Percentiles rank a stretch among this genome's conserved stretches.
Evolutionary conservation across 805 yeast genomes (phyloP).

Genomic region (Wickerhamomyces chambardii): DNA sequence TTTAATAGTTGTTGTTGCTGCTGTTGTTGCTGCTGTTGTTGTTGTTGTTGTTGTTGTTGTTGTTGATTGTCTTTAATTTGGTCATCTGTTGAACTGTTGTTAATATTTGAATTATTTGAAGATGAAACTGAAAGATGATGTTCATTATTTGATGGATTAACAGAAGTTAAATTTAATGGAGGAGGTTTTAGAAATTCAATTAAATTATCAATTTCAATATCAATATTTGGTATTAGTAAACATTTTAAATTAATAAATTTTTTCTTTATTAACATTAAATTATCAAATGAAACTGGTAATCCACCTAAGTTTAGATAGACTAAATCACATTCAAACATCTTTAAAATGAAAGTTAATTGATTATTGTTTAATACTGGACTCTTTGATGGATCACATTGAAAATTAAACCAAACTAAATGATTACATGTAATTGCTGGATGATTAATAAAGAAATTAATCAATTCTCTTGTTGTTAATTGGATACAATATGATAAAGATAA

Average conservation of each 20-base stretch:
- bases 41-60: slow-evolving; percentile 13
- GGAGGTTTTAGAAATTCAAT: slow-evolving; percentile 22
- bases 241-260: slow-evolving; percentile 28
- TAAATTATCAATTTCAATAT: slow-evolving; percentile 22
- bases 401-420: slow-evolving; percentile 54
- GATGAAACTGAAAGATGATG: no score
- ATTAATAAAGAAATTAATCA: slow-evolving; percentile 57
- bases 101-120: slow-evolving; percentile 2
- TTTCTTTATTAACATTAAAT: slow-evolving; percentile 27
- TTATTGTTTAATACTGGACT: slow-evolving; percentile 48
- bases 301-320: slow-evolving; percentile 56
- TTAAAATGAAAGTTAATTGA: slow-evolving; percentile 36
- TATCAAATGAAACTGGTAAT: slow-evolving; percentile 37
- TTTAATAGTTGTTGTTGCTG: slow-evolving; percentile 7
- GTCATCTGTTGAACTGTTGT: no score
- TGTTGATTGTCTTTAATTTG: no score
- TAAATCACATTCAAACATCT: slow-evolving; percentile 28
- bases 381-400: slow-evolving; percentile 55
- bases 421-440: slow-evolving; percentile 54
- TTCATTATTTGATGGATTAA: no score
- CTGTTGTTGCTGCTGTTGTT: slow-evolving; percentile 21
- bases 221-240: slow-evolving; percentile 24
- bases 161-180: no score
- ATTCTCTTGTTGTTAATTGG: slow-evolving; percentile 61
- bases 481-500: slow-evolving; percentile 60